Evolutionary conservation across 495 filamentous ascomycete species (phyloP).

Genomic region (Friedmanniomyces endolithicus): DNA sequence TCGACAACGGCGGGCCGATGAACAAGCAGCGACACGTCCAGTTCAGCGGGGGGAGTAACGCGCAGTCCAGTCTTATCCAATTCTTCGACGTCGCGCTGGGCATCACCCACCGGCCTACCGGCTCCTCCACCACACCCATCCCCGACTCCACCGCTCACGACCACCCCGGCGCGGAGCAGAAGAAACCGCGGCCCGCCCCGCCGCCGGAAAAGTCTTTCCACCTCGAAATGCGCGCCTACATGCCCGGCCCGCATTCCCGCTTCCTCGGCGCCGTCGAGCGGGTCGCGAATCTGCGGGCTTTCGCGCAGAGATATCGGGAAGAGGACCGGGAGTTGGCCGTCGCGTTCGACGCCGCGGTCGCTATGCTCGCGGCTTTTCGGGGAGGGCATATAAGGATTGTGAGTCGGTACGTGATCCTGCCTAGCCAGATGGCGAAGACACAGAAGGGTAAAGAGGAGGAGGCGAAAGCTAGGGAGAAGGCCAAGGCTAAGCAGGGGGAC

Average conservation of each 20-base stretch:
- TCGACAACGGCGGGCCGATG: conserved; percentile 54
- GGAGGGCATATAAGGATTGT: conserved; percentile 96
- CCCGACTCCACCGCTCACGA: conserved; percentile 32
- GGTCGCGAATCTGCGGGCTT: conserved; percentile 81
- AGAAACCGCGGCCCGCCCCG: conserved; percentile 42
- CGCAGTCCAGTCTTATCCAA: conserved; percentile 87
- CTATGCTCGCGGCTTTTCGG: conserved; percentile 78
- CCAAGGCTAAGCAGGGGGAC: too few relatives aligned
- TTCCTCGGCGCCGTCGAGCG: conserved; percentile 70
- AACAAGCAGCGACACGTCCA: conserved; percentile 57
- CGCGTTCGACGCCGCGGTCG: conserved; percentile 82
- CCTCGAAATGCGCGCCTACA: conserved; percentile 90
- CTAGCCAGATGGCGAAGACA: conserved; percentile 39
- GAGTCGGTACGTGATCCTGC: conserved; percentile 85
- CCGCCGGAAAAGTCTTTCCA: conserved; percentile 64
- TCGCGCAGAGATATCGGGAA: conserved; percentile 53
- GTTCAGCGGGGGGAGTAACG: conserved; percentile 84
- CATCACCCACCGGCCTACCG: conserved; percentile 83
- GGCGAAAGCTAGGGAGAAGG: conserved; percentile 18
- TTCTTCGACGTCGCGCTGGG: conserved; percentile 91
- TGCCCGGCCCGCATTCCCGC: conserved; percentile 83
- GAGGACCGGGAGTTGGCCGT: conserved; percentile 54
- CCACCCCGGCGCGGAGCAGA: conserved; percentile 30
- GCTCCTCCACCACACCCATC: too few relatives aligned
- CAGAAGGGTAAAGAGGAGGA: background rate